Evolutionary conservation across 257 asterid genomes (phyloP).

Genomic region (Solanum clarkiae): DNA sequence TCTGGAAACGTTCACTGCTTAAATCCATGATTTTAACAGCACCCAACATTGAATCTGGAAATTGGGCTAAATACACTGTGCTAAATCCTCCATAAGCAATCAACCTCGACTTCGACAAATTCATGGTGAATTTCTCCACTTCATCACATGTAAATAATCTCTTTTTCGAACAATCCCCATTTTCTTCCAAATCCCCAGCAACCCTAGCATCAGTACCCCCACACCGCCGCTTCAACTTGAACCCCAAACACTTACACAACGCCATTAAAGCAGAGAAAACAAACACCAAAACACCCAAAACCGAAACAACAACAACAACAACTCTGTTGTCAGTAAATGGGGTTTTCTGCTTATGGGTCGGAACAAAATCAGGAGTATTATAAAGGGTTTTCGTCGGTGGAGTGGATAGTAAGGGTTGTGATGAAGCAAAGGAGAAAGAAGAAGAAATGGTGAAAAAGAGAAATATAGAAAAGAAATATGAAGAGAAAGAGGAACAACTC

Average conservation of each 20-base stretch:
- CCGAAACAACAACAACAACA: not conserved
- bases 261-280: not conserved
- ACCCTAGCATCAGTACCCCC: not conserved
- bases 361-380: not conserved
- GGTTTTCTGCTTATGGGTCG: not conserved
- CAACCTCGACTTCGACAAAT: slow-evolving; percentile 24
- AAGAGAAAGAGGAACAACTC: not conserved
- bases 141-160: slow-evolving; percentile 27
- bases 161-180: not conserved
- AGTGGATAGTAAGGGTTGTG: not conserved
- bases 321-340: not conserved
- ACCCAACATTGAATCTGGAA: slow-evolving; percentile 20
- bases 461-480: not conserved
- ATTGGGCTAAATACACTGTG: slow-evolving; percentile 51
- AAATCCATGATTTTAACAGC: slow-evolving; percentile 47
- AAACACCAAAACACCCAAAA: not conserved
- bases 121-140: slow-evolving; percentile 18
- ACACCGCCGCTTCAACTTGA: not conserved
- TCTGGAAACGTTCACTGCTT: slow-evolving; percentile 33
- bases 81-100: slow-evolving; percentile 72
- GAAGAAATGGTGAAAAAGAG: not conserved
- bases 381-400: not conserved
- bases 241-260: not conserved
- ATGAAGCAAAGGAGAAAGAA: not conserved
- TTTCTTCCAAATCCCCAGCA: not conserved